Base-by-base conservation (phyloP, 495 filamentous ascomycete genomes). In the Trichoderma erinaceum region DNA sequence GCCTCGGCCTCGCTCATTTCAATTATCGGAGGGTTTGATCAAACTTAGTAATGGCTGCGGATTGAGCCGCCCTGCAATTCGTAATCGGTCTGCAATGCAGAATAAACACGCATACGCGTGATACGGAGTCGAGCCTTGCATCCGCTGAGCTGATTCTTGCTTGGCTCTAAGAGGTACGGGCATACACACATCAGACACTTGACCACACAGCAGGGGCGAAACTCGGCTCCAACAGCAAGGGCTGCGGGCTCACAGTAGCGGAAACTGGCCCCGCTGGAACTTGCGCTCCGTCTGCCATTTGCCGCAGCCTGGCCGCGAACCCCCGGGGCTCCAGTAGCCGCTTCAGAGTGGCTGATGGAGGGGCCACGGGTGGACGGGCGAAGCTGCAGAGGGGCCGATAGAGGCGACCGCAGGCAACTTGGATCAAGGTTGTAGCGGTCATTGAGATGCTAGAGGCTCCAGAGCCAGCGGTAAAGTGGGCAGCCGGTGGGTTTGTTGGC, bases 261-360 rank as follows among this genome's bases (percentile, higher is more conserved):
- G 21, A 56, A 3, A 56, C 50, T 16, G 56, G 56, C 23, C 56
- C 56, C 56, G 56, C 56, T 61, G 56, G 56, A 61, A 61, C 56
- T 61, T 61, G 56, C 56, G 56, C 56, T 61, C 56, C 56, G 56
- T 15, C 4, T 61, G 23, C 56, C 56, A 61, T 61, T 61, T 61
- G 56, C 56, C 56, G 25, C 10, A 12, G 56, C 56, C 56, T 61
- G 56, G 56, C 56, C 12, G 27, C 56, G 56, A 18, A 21, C 23
- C 23, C 56, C 56, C 56, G 56, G 56, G 56, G 27, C 56, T 32
- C 56, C 56, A 61, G 56, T 61, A 61, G 56, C 56, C 15, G 56
- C 56, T 29, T 32, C 56, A 61, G 56, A 61, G 23, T 27, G 56
- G 56, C 56, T 32, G 23, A n/a, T 61, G 56, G 56, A 61, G 56